These are phyloP conservation scores for Pogostemon cablin DNA, from an alignment of 257 asterid species.

Conservation along the genomic window DNA sequence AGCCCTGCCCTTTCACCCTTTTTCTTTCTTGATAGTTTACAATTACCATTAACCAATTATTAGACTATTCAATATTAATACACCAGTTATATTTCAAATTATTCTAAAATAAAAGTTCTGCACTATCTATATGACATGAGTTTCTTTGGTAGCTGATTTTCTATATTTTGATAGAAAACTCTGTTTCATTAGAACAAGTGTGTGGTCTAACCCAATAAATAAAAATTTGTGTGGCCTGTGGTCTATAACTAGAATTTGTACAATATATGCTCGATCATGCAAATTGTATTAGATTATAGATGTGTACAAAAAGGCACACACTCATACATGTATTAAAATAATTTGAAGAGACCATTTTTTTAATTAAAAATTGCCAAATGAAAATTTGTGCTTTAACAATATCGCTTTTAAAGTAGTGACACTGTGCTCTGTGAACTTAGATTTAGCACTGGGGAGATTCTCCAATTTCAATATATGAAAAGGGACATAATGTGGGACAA, in stretches of 20 bases:
- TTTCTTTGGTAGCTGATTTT: neutral
- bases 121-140: no score
- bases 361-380: neutral
- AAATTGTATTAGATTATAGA: neutral
- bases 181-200: neutral
- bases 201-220: no score
- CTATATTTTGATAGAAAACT: neutral
- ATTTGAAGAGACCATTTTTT: neutral
- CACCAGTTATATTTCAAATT: constrained; percentile 1
- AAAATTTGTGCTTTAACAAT: neutral
- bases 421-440: neutral
- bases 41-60: neutral
- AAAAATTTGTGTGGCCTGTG: neutral
- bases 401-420: neutral
- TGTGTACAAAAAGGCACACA: neutral
- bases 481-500: neutral
- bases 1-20: neutral
- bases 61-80: no score
- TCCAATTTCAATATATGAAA: neutral
- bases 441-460: neutral
- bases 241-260: neutral
- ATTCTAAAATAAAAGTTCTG: neutral
- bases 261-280: neutral
- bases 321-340: neutral
- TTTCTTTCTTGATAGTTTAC: neutral